Evolutionary conservation across 768 basidiomycete species (phyloP), one percentile per base, ranked within the genome.

Genomic region (Auriculariales sp.): DNA sequence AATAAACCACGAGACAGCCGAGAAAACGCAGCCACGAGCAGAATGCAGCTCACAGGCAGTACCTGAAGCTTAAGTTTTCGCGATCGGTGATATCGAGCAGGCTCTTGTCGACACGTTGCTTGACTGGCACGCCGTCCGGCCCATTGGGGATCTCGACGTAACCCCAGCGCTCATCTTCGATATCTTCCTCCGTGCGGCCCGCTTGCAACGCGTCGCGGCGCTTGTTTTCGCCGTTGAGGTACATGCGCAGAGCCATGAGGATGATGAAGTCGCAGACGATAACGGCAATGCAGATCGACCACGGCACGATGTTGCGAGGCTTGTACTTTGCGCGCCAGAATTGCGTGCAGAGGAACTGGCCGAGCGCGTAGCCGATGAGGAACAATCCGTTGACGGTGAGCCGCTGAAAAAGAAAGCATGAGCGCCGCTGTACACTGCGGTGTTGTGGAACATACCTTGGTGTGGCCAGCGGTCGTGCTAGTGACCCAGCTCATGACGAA

Each of bases 321-420:
- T 44, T 32, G 50, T 57, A 57, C 47, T 57, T n/a, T 15, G 46
- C 47, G 30, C 53, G 42, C 58, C 57, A 60, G 53, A 58, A 58
- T 30, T 58, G 57, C 11, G 61, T 61, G 34, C 54, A 54, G 19
- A 56, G 50, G 3, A 63, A 52, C 51, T 62, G 61, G 32, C 62
- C 63, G 2, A 65, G 49, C 48, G 62, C 62, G 56, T 64, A 65
- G 0, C 58, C 61, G 29, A 62, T 56, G n/a, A 62, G 56, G 49
- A 62, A 54, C 45, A 63, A 57, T 1, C 59, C 62, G 49, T 57
- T 52, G 12, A 46, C 50, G 1, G 54, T 49, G 22, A 57, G 48
- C 28, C 50, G 56, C 54, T 53, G 29, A 32, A 32, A 25, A 9
- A 24, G 39, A 25, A 10, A 19, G 39, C 36, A 17, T 45, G 12